A percentile compares a stretch with the other conserved stretches of the same genome.
phyloP scores from a whole-genome alignment of 306 rosid genomes.

The Vigna nakashimae region DNA sequence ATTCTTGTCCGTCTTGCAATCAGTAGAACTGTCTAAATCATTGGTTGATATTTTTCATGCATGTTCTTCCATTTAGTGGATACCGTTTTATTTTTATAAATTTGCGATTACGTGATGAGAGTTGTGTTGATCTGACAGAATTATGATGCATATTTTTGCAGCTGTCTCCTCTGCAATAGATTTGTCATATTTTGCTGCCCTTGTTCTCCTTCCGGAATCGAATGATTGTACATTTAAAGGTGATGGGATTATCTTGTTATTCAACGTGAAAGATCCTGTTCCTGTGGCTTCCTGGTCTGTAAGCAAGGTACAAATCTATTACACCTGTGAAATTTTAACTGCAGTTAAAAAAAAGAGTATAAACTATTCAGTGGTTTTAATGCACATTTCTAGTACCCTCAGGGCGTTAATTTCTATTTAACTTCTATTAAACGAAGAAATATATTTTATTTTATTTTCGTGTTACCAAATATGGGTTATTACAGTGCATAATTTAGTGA shows the following conservation, averaged over 20 bases:
- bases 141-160: conserved; percentile 54
- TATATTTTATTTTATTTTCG: not conserved
- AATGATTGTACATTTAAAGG: conserved; percentile 51
- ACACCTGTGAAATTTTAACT: not conserved
- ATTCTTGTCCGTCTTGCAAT: conserved; percentile 11
- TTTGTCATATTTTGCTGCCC: conserved; percentile 73
- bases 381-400: conserved; percentile 2
- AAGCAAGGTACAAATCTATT: conserved; percentile 64
- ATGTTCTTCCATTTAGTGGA: not conserved
- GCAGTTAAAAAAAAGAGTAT: not conserved
- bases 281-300: conserved; percentile 84
- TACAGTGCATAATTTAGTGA: not conserved
- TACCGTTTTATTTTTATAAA: conserved; percentile 1
- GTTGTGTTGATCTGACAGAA: conserved; percentile 39
- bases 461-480: not conserved
- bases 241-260: conserved; percentile 78
- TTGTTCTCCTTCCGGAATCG: conserved; percentile 73
- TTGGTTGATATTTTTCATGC: conserved; percentile 7
- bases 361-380: conserved; percentile 9
- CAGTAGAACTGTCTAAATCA: conserved; percentile 15
- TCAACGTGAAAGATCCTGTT: conserved; percentile 73
- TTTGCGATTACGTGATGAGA: conserved; percentile 8
- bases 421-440: conserved; percentile 9
- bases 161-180: conserved; percentile 77
- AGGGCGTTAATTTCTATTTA: not conserved